Evolutionary conservation across 2,329 filamentous ascomycete genomes (phyloP).

Genomic region (Colletotrichum spinosum): DNA sequence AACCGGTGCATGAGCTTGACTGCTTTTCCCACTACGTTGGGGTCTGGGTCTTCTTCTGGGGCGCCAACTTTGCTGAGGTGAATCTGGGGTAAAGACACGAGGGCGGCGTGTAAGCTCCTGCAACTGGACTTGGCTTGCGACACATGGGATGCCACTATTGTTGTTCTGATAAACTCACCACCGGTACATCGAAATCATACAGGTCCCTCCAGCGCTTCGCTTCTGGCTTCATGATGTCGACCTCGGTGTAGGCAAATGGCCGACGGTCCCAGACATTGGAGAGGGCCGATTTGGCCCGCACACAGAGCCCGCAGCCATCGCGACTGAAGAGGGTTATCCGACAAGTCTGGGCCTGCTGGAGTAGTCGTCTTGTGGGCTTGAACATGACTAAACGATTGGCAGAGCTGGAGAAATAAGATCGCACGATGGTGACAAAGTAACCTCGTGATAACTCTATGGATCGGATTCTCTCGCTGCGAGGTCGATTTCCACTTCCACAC

Average conservation of each 20-base stretch:
- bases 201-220: constrained; percentile 75
- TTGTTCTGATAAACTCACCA: constrained; percentile 63
- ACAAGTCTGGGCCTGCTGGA: constrained; percentile 57
- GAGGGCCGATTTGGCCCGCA: constrained; percentile 74
- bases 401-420: neutral
- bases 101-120: neutral
- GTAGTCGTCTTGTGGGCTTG: constrained; percentile 56
- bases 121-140: neutral
- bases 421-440: no score
- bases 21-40: constrained; percentile 67
- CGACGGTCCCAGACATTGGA: constrained; percentile 74
- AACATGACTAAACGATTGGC: constrained; percentile 57
- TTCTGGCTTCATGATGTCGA: constrained; percentile 75
- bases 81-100: constrained; percentile 54
- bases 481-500: no score
- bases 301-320: constrained; percentile 77
- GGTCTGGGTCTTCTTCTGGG: constrained; percentile 63
- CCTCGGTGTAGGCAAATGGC: constrained; percentile 76
- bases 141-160: constrained; percentile 6
- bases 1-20: constrained; percentile 85
- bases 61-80: constrained; percentile 70
- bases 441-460: no score
- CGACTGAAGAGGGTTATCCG: constrained; percentile 83
- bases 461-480: no score
- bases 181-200: constrained; percentile 86